phyloP scores from a whole-genome alignment of 106 monocot genomes.

The Dendrobium chrysotoxum region DNA sequence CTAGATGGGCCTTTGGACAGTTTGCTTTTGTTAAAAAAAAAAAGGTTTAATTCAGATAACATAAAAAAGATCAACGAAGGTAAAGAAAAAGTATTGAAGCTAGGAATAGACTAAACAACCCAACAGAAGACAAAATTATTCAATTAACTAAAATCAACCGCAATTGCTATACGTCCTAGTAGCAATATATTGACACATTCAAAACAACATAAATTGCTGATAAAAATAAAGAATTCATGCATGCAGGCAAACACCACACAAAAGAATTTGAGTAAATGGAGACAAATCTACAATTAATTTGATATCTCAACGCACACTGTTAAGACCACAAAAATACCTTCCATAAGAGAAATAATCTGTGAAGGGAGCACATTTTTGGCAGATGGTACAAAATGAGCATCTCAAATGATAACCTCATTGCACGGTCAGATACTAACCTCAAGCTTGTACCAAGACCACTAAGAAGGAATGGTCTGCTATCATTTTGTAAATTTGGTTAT shows the following conservation, averaged over 20 bases:
- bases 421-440: slow-evolving; percentile 16
- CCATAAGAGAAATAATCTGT: neutral
- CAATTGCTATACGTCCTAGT: neutral
- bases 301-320: neutral
- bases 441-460: slow-evolving; percentile 13
- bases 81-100: neutral
- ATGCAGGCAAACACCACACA: neutral
- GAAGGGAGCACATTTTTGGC: neutral
- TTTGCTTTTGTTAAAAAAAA: neutral
- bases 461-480: slow-evolving; percentile 10
- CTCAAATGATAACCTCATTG: slow-evolving; percentile 2
- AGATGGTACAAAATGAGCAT: slow-evolving; percentile 4
- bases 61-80: neutral
- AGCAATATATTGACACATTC: neutral
- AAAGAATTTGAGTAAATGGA: neutral
- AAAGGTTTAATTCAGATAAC: neutral
- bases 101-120: neutral
- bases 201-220: neutral
- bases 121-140: neutral
- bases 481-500: slow-evolving; percentile 29
- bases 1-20: neutral
- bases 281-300: neutral
- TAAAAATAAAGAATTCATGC: neutral
- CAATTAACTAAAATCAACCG: neutral
- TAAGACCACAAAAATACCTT: neutral